Conservation (phyloP, 177 flowering plant species). For the Tripterygium wilfordii region DNA sequence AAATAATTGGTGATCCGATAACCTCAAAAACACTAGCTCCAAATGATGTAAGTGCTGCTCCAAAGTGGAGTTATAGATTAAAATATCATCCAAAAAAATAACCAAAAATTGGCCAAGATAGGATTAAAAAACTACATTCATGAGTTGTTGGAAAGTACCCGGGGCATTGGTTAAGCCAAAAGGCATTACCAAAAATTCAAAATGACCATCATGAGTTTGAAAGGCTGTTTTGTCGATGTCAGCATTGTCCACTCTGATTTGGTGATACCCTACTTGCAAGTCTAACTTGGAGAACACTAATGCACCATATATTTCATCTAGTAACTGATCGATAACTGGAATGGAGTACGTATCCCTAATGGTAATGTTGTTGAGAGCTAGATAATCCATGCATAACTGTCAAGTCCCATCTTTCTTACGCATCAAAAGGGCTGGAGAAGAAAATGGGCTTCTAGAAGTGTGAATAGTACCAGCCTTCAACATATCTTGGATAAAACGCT, state of each 20-base stretch:
- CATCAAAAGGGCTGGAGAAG: too few relatives aligned
- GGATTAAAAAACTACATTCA: background rate
- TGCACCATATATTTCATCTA: slow-evolving; percentile 7
- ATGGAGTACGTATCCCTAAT: slow-evolving; percentile 4
- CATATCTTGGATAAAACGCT: background rate
- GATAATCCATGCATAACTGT: slow-evolving; percentile 8
- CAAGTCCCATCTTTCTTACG: too few relatives aligned
- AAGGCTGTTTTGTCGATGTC: background rate
- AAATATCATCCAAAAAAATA: background rate
- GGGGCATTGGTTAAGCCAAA: slow-evolving; percentile 4
- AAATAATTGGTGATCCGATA: background rate
- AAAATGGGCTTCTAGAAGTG: too few relatives aligned
- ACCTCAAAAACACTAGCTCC: background rate
- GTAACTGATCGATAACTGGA: slow-evolving; percentile 1
- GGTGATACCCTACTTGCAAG: background rate
- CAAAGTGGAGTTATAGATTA: background rate
- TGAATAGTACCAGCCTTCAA: too few relatives aligned
- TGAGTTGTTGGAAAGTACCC: background rate
- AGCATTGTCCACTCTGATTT: background rate
- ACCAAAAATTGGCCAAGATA: background rate
- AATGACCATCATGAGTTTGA: background rate
- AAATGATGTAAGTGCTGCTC: background rate
- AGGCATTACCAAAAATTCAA: background rate
- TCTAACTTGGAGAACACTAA: background rate
- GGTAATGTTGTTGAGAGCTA: slow-evolving; percentile 1